A percentile compares a stretch with the other conserved stretches of the same genome.
phyloP scores from a whole-genome alignment of 768 basidiomycete species.

The Leccinellum albellum region DNA sequence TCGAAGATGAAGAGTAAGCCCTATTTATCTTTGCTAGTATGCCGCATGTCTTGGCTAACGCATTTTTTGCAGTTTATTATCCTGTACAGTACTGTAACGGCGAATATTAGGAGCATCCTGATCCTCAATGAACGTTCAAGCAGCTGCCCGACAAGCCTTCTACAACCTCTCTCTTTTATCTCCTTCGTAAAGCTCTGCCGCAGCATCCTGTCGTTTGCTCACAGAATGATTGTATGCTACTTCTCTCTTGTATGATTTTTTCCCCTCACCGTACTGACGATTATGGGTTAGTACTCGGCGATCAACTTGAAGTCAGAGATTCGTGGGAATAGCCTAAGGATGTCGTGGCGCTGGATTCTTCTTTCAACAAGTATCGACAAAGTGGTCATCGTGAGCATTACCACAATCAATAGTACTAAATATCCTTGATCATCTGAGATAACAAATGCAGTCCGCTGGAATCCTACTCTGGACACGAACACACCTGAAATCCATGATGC shows the following conservation, averaged over 20 bases:
- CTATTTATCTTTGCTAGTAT: not conserved
- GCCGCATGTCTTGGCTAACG: not conserved
- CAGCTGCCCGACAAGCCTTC: conserved; percentile 66
- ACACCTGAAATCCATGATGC: conserved; percentile 40
- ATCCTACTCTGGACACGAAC: conserved; percentile 37
- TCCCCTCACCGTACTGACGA: not conserved
- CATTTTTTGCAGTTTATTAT: conserved; percentile 42
- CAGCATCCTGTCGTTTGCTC: conserved; percentile 59
- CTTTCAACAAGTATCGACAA: conserved; percentile 71
- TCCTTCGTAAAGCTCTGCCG: conserved; percentile 51
- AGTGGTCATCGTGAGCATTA: conserved; percentile 37
- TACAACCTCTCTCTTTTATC: conserved; percentile 50
- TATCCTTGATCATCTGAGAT: conserved; percentile 4
- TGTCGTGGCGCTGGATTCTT: conserved; percentile 67
- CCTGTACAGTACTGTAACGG: conserved; percentile 69
- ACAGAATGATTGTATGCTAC: conserved; percentile 56
- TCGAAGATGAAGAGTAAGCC: conserved; percentile 69
- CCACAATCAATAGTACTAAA: not conserved
- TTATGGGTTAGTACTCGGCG: conserved; percentile 54
- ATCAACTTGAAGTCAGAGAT: conserved; percentile 63
- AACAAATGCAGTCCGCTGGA: conserved; percentile 37
- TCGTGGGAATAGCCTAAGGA: conserved; percentile 61
- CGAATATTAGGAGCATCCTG: conserved; percentile 57
- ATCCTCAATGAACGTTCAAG: conserved; percentile 47
- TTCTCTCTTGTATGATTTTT: not conserved